Base-by-base conservation (phyloP, 1,284 basidiomycete genomes). In the Heterobasidion annosum region DNA sequence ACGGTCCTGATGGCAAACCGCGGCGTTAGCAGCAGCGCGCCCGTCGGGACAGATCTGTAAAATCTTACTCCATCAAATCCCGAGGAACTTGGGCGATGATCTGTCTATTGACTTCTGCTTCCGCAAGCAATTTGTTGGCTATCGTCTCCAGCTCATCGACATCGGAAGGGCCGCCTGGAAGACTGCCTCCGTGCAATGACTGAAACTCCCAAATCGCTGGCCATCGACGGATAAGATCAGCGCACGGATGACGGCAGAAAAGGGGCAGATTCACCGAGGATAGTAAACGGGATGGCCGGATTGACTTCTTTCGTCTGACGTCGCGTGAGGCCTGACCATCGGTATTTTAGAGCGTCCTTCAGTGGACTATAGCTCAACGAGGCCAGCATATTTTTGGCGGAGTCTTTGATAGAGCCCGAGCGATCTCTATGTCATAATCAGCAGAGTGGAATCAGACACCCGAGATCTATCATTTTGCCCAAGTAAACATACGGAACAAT, bases 151-250 rank as follows among this genome's bases (percentile, higher is more conserved):
- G 73, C 63, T 88, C 83, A n/a, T 70, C 68, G 5, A 73, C 70
- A 52, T 79, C 73, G 52, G 69, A 70, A 46, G 63, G 56, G 51
- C 75, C 74, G 50, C 74, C 69, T 0, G 91, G 91, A 50, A 92
- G 73, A 35, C 63, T 61, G 4, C 77, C 76, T 34, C 72, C 69
- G 61, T 91, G 81, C 13, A 67, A 61, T 10, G 76, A 70, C 68
- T 93, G 82, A 66, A 83, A 93, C 67, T 93, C 83, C 91, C 92
- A 95, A 46, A 95, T 64, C 4, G 87, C 92, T 94, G 58, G 25
- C 50, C 10, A 25, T 51, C 44, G 53, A 15, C 4, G n/a, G 47
- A 46, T 54, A 18, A 53, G 53, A 32, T 25, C 18, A 51, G 43
- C 42, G 10, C 44, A 16, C 33, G 19, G 46, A 18, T 19, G 18